These are phyloP conservation scores for Wilhelminamyces savonicus DNA, from an alignment of 805 yeast genomes.

Conservation along the genomic window DNA sequence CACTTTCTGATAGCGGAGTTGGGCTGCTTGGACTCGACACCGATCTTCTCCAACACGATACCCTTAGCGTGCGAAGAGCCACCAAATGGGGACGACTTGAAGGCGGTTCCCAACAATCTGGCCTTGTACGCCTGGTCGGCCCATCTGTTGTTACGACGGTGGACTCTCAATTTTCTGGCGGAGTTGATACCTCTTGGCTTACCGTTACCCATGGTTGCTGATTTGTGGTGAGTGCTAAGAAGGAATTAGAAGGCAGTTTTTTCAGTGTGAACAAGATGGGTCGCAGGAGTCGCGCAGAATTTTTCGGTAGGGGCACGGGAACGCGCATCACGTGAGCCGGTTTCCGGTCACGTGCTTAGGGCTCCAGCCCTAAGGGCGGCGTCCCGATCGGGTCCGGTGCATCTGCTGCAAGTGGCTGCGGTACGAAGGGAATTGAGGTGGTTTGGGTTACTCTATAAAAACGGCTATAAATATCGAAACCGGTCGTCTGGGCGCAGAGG, in stretches of 20 bases:
- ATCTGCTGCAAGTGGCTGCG: too few species aligned
- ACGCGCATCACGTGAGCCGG: neutral
- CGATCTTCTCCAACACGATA: slow-evolving; percentile 98
- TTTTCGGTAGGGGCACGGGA: neutral
- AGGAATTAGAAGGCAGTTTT: too few species aligned
- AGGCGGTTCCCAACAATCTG: slow-evolving; percentile 98
- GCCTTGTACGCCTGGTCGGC: slow-evolving; percentile 97
- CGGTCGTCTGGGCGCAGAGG: too few species aligned
- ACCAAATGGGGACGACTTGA: slow-evolving; percentile 99
- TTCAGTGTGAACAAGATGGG: neutral
- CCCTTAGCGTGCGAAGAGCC: slow-evolving; percentile 99
- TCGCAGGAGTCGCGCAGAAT: neutral
- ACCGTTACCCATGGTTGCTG: slow-evolving; percentile 91
- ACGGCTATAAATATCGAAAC: too few species aligned
- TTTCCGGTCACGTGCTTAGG: neutral
- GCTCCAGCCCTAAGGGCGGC: neutral
- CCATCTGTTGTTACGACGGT: slow-evolving; percentile 99
- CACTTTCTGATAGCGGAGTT: slow-evolving; percentile 99
- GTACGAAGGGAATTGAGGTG: too few species aligned
- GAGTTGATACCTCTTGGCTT: slow-evolving; percentile 99
- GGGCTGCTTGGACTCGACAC: slow-evolving; percentile 99
- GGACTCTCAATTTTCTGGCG: slow-evolving; percentile 99
- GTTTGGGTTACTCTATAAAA: too few species aligned
- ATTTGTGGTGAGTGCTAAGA: slow-evolving; percentile 4
- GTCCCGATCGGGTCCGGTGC: neutral